Base-by-base conservation (phyloP, 164 flowering plant species). In the Warburgia ugandensis region DNA sequence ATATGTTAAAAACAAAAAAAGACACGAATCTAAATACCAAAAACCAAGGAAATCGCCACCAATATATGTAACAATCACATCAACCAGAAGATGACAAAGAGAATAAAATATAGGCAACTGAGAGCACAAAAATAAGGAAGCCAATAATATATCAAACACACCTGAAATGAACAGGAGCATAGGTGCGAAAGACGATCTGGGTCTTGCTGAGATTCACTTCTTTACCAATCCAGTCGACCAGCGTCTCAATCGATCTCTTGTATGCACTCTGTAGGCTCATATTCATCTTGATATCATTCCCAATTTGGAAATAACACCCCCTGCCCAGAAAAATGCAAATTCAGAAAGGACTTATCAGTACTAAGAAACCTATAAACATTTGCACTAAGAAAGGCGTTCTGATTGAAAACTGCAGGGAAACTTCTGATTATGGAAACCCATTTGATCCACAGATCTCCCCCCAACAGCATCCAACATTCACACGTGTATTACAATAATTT, bases 101-200 rank as follows among this genome's bases (percentile, higher is more conserved):
- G 5, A 40, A 39, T 13, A 9, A 30, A 6, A n/a, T 39, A 29
- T 26, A 21, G 10, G 9, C 5, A 2, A 12, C 3, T 17, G 6
- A 45, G 26, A 39, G 14, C 14, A 36, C 26, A 40, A 25, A 7
- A 16, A n/a, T n/a, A n/a, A n/a, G n/a, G n/a, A n/a, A n/a, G n/a
- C n/a, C n/a, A n/a, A n/a, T n/a, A n/a, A n/a, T n/a, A n/a, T n/a
- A n/a, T n/a, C n/a, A 20, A 48, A 57, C 60, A 20, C 45, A 83
- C 98, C 98, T 87, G 94, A 85, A 91, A 75, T 91, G 98, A 12
- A 80, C 91, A 3, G 95, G 96, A 26, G 98, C 77, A 63, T 66
- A 85, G 28, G 88, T 73, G 4, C 95, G 96, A 53, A 83, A 91
- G 62, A 81, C 72, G 57, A 87, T 86, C 39, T 76, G 87, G 27